Evolutionary conservation across 352 stramenopile species (phyloP), one percentile per base, ranked within the genome.

Genomic region (Pythium dissimile): DNA sequence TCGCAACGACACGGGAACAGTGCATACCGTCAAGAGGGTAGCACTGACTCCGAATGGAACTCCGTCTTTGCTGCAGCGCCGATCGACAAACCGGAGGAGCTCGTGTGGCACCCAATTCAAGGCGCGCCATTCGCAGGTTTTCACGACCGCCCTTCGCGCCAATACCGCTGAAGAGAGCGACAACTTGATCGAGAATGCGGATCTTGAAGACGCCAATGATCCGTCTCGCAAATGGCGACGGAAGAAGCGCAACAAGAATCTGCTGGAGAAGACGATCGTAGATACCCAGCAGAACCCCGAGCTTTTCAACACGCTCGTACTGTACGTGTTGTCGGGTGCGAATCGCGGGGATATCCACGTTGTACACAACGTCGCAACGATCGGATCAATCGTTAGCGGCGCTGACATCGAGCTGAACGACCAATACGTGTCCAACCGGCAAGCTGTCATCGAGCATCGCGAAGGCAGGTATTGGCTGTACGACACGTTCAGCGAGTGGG

Each of bases 281-380:
- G 72, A 83, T 26, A 81, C 73, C 1, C 67, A 87, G 51, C 71
- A 77, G 11, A 84, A 86, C 32, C 23, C 48, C 1, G 62, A 83
- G 9, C 54, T 89, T 23, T 35, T 67, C 7, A 84, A 80, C 31
- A 80, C 82, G 11, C 55, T 89, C 23, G 82, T 92, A 9, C 43
- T 90, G 38, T 92, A 92, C 62, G 72, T 89, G n/a, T 73, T 92
- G n/a, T 84, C 80, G 0, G 80, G 82, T 0, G 72, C 76, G 6
- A 87, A 92, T 31, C 78, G 82, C 15, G 82, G 82, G 15, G 82
- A 92, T 49, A 86, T 92, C 21, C 78, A 90, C 34, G 73, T 92
- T 6, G 80, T 92, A 5, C 69, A 73, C 3, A 88, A 90, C 52
- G 66, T 85, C 13, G 76, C 77, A 11, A 72, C 74, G 1, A 66